Conservation (phyloP, 345 rosid genomes). For the Aurinia saxatilis region DNA sequence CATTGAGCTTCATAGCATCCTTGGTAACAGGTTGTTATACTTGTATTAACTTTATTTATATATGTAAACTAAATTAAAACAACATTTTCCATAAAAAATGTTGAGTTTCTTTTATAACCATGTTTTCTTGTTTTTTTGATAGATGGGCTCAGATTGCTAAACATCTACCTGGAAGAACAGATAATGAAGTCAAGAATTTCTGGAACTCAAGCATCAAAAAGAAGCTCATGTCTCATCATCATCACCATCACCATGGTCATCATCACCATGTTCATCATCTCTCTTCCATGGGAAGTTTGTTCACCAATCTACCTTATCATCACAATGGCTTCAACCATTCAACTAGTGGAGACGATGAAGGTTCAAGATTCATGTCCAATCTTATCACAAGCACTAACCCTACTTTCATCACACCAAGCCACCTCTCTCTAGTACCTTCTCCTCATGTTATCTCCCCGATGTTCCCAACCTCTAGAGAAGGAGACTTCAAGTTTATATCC, state of each 20-base stretch:
- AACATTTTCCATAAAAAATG: neutral
- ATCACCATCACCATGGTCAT: conserved; percentile 13
- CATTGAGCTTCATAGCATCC: conserved; percentile 86
- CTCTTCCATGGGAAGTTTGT: conserved; percentile 33
- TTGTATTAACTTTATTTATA: neutral
- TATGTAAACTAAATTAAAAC: neutral
- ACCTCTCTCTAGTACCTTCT: conserved; percentile 32
- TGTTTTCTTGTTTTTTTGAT: conserved; percentile 3
- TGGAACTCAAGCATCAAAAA: conserved; percentile 94
- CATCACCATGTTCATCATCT: conserved; percentile 34
- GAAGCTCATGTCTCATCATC: conserved; percentile 59
- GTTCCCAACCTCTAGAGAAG: conserved; percentile 44
- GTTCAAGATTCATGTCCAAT: conserved; percentile 28
- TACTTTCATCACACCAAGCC: conserved; percentile 35
- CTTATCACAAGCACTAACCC: conserved; percentile 51
- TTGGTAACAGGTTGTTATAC: conserved; percentile 74
- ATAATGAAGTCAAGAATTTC: conserved; percentile 89
- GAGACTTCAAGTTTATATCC: conserved; percentile 32
- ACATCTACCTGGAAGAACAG: conserved; percentile 90
- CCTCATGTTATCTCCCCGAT: conserved; percentile 27
- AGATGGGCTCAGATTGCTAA: conserved; percentile 94
- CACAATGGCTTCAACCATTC: conserved; percentile 25
- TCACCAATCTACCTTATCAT: conserved; percentile 25
- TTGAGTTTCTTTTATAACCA: neutral
- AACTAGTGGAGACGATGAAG: conserved; percentile 29